phyloP scores from a whole-genome alignment of 164 flowering plant species.

The Malania oleifera region DNA sequence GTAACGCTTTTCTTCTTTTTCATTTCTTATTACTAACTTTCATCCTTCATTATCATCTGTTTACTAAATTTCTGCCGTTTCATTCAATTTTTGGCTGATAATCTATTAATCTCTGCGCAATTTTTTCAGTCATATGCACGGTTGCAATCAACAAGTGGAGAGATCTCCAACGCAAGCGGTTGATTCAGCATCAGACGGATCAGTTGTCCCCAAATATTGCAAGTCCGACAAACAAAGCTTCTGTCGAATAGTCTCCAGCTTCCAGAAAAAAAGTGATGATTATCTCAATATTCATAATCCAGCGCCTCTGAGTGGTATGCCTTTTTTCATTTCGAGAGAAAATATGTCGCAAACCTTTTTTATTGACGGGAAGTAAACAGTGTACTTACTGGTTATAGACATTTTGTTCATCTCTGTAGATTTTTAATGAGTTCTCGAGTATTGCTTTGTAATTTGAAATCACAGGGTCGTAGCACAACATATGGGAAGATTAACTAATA shows the following conservation, averaged over 20 bases:
- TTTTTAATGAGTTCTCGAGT: no score
- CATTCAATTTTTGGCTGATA: neutral
- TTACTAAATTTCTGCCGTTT: neutral
- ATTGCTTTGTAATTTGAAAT: no score
- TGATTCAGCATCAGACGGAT: constrained; percentile 6
- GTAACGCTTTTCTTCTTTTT: constrained; percentile 13
- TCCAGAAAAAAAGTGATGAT: no score
- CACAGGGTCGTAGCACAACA: no score
- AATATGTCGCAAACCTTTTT: no score
- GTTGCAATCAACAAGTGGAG: constrained; percentile 30
- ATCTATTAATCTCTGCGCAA: neutral
- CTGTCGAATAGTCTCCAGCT: neutral
- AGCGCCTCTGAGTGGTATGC: no score
- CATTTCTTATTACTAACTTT: neutral
- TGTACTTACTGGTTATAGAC: no score
- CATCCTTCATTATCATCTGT: neutral
- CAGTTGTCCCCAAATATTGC: constrained; percentile 7
- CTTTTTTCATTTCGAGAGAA: no score
- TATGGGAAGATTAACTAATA: no score
- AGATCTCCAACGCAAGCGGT: constrained; percentile 19
- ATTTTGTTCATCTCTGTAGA: no score
- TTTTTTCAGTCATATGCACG: constrained; percentile 24
- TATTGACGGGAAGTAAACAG: no score
- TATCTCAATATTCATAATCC: no score
- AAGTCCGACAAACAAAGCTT: constrained; percentile 14